Base-by-base conservation (phyloP, 2,329 filamentous ascomycete genomes). In the Pyrenochaeta sp. region DNA sequence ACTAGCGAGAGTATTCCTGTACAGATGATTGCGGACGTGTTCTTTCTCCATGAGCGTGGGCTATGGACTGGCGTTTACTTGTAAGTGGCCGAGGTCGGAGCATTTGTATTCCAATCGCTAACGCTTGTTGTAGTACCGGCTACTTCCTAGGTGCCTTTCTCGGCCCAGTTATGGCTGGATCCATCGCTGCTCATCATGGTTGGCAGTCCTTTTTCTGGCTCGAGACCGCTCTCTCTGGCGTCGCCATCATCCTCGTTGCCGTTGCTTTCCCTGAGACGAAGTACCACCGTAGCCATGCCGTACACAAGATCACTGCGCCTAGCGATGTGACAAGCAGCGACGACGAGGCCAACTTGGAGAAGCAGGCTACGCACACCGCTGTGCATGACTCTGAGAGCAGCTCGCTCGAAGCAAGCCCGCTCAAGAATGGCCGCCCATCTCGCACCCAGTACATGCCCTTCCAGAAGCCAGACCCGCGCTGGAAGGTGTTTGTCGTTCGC, bases 201-300 rank as follows among this genome's bases (percentile, higher is more conserved):
- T 82, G 80, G 80, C 66, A 79, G 47, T 79, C 76, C 12, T 82
- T 82, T 67, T 82, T 81, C 72, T 82, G 80, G 80, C 74, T 82
- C 3, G 78, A 78, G 2, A 73, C 75, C 1, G 80, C 71, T 0
- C 67, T 82, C 5, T 72, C 77, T 2, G 74, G 66, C 6, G 78
- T 81, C 62, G 74, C 76, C 5, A 75, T 80, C 8, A 28, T 81
- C 19, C 61, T 78, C 2, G 69, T 81, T 6, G 65, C 80, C 6
- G 64, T 80, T 54, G 72, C 73, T 3, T 81, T 80, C 62, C 78
- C 79, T 0, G 80, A 81, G 54, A 82, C 79, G 12, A 79, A 78
- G 48, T 81, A 72, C 37, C 77, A 77, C 50, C 76, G 78, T 53
- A 59, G 57, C 28, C 58, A 58, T 47, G 8, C 48, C 4, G 48